phyloP scores from a whole-genome alignment of 2,329 filamentous ascomycete species.

The Beauveria sp. region DNA sequence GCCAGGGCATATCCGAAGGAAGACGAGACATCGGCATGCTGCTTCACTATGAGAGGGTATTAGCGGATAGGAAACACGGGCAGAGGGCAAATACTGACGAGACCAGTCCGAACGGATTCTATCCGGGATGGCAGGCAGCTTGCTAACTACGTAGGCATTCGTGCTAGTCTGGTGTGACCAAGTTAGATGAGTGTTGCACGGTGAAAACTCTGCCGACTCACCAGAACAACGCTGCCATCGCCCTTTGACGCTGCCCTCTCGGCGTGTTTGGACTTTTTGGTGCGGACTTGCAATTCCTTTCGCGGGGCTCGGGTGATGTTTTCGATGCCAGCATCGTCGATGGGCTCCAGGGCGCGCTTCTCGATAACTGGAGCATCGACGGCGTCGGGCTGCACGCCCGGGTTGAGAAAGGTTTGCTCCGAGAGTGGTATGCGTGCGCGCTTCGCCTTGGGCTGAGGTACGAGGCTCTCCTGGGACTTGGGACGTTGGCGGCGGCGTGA shows the following conservation, averaged over 20 bases:
- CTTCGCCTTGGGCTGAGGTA: slow-evolving; percentile 56
- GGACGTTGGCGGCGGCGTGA: slow-evolving; percentile 56
- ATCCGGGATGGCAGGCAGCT: slow-evolving; percentile 75
- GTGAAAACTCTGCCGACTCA: slow-evolving; percentile 30
- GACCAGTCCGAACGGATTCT: slow-evolving; percentile 59
- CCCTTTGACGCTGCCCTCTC: slow-evolving; percentile 56
- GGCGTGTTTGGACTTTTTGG: slow-evolving; percentile 55
- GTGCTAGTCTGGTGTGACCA: slow-evolving; percentile 61
- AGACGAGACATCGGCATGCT: slow-evolving; percentile 59
- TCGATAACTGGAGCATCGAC: slow-evolving; percentile 45
- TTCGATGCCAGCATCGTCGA: slow-evolving; percentile 39
- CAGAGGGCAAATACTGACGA: slow-evolving; percentile 41
- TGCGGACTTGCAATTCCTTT: slow-evolving; percentile 51
- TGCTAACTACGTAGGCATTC: slow-evolving; percentile 76
- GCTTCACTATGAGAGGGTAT: slow-evolving; percentile 40
- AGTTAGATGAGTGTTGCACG: slow-evolving; percentile 13
- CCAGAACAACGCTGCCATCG: slow-evolving; percentile 59
- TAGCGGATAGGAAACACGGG: neutral
- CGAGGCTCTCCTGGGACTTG: slow-evolving; percentile 44
- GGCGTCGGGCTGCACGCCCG: slow-evolving; percentile 44
- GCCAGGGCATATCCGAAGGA: slow-evolving; percentile 68
- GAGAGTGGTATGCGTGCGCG: slow-evolving; percentile 51
- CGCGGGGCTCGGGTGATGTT: slow-evolving; percentile 30
- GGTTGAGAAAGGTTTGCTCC: slow-evolving; percentile 49
- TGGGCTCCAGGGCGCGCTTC: slow-evolving; percentile 38